Base-by-base conservation (phyloP, 2,329 filamentous ascomycete genomes). In the Hypoxylon sp. region DNA sequence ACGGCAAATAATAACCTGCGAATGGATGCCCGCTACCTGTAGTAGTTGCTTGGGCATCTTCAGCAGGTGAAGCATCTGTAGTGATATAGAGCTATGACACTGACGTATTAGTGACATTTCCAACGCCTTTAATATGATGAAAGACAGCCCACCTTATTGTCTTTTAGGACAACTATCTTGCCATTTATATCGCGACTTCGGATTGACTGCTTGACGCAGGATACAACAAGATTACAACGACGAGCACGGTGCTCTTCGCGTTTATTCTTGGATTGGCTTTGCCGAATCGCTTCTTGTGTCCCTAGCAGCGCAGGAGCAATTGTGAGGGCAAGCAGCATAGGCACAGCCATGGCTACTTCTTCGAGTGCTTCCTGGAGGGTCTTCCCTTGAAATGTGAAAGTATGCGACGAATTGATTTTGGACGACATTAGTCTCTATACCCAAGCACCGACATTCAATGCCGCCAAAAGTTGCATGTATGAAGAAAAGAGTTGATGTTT, bases 1-100 rank as follows among this genome's bases (percentile, higher is more conserved):
- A 88, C 1, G 86, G 86, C 21, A 88, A 78, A 69, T 83, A 88
- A 72, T 89, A 88, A 27, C 87, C 87, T 2, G 85, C 81, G 72
- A 87, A 88, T 0, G 83, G 82, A 73, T 88, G 85, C 2, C 85
- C 82, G 55, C 79, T 77, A 1, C 51, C 62, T 68, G 74, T 57
- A 74, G 68, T 57, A 71, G 73, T 50, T 65, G 72, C 35, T 75
- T 67, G 57, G 71, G 61, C 70, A 19, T 73, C 69, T 35, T 73
- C 78, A 54, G 76, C 74, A 15, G 72, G 75, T 35, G 54, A 47
- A 8, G 62, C 31, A 42, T 75, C 79, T 10, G 81, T 84, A 57
- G 85, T 85, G 19, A 87, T 81, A 69, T 84, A 86, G 11, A 86
- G 74, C 78, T 82, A 61, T 11, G 15, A 52, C 52, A 15, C 42